A percentile compares a stretch with the other conserved stretches of the same genome.
These are phyloP conservation scores for Leccinum sublutescens DNA, from an alignment of 768 basidiomycete genomes.

Conservation along the genomic window DNA sequence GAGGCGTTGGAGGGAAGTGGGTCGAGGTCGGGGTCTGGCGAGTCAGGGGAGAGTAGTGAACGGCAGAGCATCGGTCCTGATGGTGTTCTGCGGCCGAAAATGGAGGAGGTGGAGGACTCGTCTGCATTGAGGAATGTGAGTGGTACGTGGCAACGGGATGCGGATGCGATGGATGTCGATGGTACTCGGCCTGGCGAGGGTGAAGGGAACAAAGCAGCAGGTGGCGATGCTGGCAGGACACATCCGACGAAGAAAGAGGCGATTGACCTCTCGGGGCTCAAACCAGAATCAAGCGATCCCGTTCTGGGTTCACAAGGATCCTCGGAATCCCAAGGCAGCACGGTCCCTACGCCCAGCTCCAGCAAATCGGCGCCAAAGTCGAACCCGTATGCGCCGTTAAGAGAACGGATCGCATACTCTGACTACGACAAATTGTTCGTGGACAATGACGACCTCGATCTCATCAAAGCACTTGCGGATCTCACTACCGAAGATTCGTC, in stretches of 20 bases:
- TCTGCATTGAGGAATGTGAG: conserved; percentile 36
- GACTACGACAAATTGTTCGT: conserved; percentile 50
- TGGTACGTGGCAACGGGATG: conserved; percentile 18
- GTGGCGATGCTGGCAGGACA: conserved; percentile 10
- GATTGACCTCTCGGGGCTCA: conserved; percentile 41
- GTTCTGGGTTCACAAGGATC: conserved; percentile 42
- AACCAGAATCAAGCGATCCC: conserved; percentile 56
- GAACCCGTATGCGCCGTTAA: conserved; percentile 53
- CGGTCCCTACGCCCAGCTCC: conserved; percentile 11
- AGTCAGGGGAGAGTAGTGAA: conserved; percentile 36
- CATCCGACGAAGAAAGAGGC: conserved; percentile 29
- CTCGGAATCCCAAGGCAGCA: conserved; percentile 34
- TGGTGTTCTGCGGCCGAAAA: conserved; percentile 41
- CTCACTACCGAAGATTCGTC: conserved; percentile 31
- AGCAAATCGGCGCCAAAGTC: conserved; percentile 43
- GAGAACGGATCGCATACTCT: conserved; percentile 52
- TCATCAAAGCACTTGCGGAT: conserved; percentile 49
- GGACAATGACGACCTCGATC: conserved; percentile 48
- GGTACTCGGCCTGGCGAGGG: conserved; percentile 19
- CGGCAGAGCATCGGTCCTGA: conserved; percentile 29
- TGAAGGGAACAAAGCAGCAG: conserved; percentile 23
- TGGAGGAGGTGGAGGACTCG: conserved; percentile 58
- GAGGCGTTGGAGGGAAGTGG: conserved; percentile 51
- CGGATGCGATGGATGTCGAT: conserved; percentile 38
- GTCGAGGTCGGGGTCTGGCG: conserved; percentile 28